phyloP scores from a whole-genome alignment of 257 asterid species.

The Gardenia jasminoides region DNA sequence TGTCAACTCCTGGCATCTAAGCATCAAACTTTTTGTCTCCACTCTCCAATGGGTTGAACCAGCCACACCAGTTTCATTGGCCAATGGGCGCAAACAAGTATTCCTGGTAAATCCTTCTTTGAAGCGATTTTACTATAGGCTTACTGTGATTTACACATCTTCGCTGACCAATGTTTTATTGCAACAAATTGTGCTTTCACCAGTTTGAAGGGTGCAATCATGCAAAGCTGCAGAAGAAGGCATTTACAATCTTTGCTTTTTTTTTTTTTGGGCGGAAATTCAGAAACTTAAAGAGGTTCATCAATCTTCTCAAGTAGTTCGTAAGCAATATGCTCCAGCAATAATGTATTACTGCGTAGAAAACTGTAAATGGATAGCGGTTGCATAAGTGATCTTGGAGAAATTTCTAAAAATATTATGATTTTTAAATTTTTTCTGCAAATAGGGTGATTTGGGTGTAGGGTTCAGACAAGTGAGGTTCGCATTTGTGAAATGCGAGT shows the following conservation, averaged over 20 bases:
- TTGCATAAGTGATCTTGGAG: not conserved
- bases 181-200: not conserved
- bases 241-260: not conserved
- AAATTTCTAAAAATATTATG: not conserved
- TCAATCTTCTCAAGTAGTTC: too few relatives aligned
- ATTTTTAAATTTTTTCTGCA: too few relatives aligned
- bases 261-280: not conserved
- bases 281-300: not conserved
- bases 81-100: slow-evolving; percentile 96
- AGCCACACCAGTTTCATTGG: slow-evolving; percentile 81
- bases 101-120: slow-evolving; percentile 60
- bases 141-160: not conserved
- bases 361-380: not conserved
- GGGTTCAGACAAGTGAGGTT: too few relatives aligned
- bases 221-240: not conserved
- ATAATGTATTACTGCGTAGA: not conserved
- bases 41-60: slow-evolving; percentile 93
- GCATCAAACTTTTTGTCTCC: slow-evolving; percentile 21
- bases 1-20: slow-evolving; percentile 3
- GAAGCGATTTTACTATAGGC: not conserved
- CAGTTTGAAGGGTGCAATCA: not conserved
- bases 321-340: not conserved
- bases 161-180: not conserved
- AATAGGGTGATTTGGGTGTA: too few relatives aligned
- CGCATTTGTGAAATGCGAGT: too few relatives aligned